These are phyloP conservation scores for Beauveria brongniartii DNA, from an alignment of 2,329 filamentous ascomycete genomes.

Conservation along the genomic window DNA sequence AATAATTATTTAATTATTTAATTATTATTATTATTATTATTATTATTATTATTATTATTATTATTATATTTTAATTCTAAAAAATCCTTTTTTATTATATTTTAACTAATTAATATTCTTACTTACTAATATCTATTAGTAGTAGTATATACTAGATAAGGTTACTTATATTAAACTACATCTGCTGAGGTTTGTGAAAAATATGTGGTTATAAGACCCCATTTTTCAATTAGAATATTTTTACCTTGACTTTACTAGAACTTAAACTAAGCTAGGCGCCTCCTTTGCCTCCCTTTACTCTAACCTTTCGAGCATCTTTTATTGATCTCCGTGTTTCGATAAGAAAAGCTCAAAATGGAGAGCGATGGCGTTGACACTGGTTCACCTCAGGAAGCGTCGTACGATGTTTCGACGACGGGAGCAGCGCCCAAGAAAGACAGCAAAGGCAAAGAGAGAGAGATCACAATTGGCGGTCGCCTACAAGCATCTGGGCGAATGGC, in stretches of 20 bases:
- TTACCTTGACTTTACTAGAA: neutral
- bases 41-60: too few species aligned
- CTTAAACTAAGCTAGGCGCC: neutral
- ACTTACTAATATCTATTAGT: too few species aligned
- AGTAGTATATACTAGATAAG: too few species aligned
- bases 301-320: neutral
- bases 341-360: neutral
- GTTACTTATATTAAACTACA: neutral
- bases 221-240: too few species aligned
- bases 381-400: neutral
- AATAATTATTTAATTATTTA: too few species aligned
- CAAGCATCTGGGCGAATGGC: constrained; percentile 21
- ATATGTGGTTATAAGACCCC: neutral
- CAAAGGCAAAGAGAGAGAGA: constrained; percentile 13
- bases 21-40: too few species aligned
- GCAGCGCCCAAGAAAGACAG: neutral
- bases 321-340: neutral
- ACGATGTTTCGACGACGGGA: neutral
- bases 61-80: too few species aligned
- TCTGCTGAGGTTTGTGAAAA: neutral
- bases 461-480: constrained; percentile 18
- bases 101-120: too few species aligned
- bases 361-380: neutral
- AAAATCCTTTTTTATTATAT: too few species aligned
- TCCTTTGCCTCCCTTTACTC: neutral